Conservation (phyloP, 1,139 yeast genomes). For the Kodamaea ohmeri region DNA sequence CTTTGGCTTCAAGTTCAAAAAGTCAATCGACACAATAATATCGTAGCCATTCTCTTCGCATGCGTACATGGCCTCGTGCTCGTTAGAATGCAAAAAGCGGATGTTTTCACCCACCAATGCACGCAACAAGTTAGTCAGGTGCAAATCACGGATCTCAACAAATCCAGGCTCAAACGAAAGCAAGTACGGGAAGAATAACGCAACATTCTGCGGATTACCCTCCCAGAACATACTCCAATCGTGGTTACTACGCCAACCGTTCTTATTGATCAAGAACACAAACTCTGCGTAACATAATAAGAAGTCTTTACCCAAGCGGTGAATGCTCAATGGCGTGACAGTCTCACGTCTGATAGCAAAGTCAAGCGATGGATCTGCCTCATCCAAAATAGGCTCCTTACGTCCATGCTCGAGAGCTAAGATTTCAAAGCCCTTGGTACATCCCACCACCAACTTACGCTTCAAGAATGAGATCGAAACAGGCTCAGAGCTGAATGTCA, state of each 20-base stretch:
- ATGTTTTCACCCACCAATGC: slow-evolving; percentile 96
- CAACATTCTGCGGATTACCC: slow-evolving; percentile 89
- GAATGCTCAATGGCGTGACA: slow-evolving; percentile 87
- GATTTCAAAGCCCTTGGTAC: slow-evolving; percentile 94
- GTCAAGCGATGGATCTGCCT: slow-evolving; percentile 94
- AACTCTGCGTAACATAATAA: slow-evolving; percentile 86
- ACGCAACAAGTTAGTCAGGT: slow-evolving; percentile 77
- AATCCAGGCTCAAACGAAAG: slow-evolving; percentile 87
- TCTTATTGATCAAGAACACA: slow-evolving; percentile 88
- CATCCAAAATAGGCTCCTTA: slow-evolving; percentile 79
- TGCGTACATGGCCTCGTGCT: slow-evolving; percentile 91
- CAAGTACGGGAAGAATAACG: slow-evolving; percentile 89
- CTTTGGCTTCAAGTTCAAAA: slow-evolving; percentile 53
- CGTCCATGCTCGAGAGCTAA: slow-evolving; percentile 77
- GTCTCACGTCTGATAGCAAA: slow-evolving; percentile 84
- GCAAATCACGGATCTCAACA: slow-evolving; percentile 90
- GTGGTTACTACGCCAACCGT: slow-evolving; percentile 95
- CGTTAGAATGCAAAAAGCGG: slow-evolving; percentile 80
- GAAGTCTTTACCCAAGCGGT: slow-evolving; percentile 84
- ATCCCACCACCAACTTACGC: slow-evolving; percentile 87
- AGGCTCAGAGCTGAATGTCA: slow-evolving; percentile 82
- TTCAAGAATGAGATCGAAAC: slow-evolving; percentile 88
- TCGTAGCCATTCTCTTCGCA: slow-evolving; percentile 91
- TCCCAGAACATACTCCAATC: slow-evolving; percentile 98
- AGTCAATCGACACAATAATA: slow-evolving; percentile 87